Base-by-base conservation (phyloP, 257 asterid genomes). In the Ocimum tenuiflorum region DNA sequence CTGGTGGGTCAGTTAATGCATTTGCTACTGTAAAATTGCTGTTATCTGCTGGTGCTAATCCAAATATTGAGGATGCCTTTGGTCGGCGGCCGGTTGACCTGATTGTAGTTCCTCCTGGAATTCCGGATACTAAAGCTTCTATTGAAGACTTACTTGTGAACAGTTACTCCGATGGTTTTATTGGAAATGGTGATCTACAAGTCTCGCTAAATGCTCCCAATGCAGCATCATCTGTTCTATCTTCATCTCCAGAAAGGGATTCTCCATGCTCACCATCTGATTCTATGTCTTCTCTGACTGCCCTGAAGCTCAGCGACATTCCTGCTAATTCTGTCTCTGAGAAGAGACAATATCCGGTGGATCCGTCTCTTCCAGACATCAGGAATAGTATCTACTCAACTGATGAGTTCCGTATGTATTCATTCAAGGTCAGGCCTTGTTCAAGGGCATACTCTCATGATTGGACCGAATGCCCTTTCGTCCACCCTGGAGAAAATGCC, bases 401-500 rank as follows among this genome's bases (percentile, higher is more conserved):
- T 9, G 99, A 92, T 42, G 99, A 92, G 78, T 92, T 92, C 65
- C 82, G 99, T 13, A 92, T 92, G 97, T 92, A 84, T 62, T 83
- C 95, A 0, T 92, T 92, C 73, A 92, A 92, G 86, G 95, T 92
- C 15, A 67, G 99, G 58, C 97, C 97, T 45, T 92, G 99, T 76
- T 92, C 99, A 2, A 80, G 99, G 76, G 99, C 99, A 36, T 92
- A 92, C 63, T 92, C 99, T 60, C 99, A 92, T 62, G 99, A 92
- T 66, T 92, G 99, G 99, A 92, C 99, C 0, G 99, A 92, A 79
- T 92, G 99, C 49, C 99, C 97, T 10, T 92, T 92, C 59, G 97
- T 88, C 51, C 97, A 92, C 73, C 99, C 96, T 3, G 99, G 99
- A 9, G 99, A 92, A 68, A 92, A 92, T 60, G 99, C 99, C 4